Evolutionary conservation across 1,139 yeast species (phyloP), one percentile per base, ranked within the genome.

Genomic region (Magnusiomyces fungicola): DNA sequence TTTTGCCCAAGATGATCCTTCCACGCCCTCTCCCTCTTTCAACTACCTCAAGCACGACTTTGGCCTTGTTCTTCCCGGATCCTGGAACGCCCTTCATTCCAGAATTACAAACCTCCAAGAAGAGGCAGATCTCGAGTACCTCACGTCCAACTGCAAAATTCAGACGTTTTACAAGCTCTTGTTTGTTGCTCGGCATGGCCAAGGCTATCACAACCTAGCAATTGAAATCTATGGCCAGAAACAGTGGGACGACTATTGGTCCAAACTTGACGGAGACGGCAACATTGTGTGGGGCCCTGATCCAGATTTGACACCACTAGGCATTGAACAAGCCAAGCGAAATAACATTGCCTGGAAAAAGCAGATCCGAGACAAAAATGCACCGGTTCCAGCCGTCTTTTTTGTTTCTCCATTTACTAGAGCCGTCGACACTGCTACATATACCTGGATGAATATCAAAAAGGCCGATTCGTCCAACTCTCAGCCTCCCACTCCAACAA

Each of bases 131-230:
- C 57, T 57, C 1, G 18, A 19, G 3, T 41, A 14, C 14, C 7
- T 10, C 23, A 27, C 27, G 16, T 29, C 37, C 3, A 14, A 30
- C 14, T 25, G 36, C 12, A n/a, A 19, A 14, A 27, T 41, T 21
- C 67, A 72, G 48, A 73, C 66, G 32, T 61, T 61, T 22, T 80
- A 81, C 62, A 83, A 82, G 61, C 61, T 83, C 40, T 55, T 83
- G 4, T 73, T 80, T 48, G 68, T 82, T 47, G 89, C 86, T 1
- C 71, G 95, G 52, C 94, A 85, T 59, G 94, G 94, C 6, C 85
- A 84, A 64, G 94, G 94, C 0, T 78, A 71, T 65, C 92, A 84
- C 60, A 85, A 85, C 57, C 68, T 74, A 22, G 86, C 82, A 1
- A 76, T 77, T 44, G 69, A 68, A 25, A 74, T 75, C 53, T 81